Conservation (phyloP, 1,284 basidiomycete species). For the Tranzscheliella williamsii region DNA sequence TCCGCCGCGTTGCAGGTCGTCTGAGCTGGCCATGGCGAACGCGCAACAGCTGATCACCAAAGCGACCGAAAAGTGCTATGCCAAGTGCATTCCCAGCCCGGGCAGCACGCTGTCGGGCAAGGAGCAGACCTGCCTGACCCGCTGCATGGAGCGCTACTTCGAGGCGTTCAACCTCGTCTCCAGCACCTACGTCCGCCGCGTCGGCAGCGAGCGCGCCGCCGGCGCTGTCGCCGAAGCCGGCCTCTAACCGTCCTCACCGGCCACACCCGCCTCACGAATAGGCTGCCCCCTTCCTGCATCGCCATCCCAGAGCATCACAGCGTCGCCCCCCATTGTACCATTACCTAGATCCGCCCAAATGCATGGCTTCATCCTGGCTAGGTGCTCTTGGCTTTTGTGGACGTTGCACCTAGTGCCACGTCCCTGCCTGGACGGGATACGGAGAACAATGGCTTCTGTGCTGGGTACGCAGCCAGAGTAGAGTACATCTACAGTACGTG, state of each 20-base stretch:
- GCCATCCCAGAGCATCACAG: too few species aligned
- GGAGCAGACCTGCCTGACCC: conserved; percentile 54
- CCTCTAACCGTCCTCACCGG: conserved; percentile 4
- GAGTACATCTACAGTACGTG: too few species aligned
- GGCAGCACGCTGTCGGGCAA: conserved; percentile 46
- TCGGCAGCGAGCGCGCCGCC: conserved; percentile 44
- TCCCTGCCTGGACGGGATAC: too few species aligned
- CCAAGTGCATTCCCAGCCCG: conserved; percentile 53
- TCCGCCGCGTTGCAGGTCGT: conserved; percentile 4
- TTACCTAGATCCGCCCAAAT: too few species aligned
- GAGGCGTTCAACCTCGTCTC: conserved; percentile 58
- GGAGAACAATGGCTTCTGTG: too few species aligned
- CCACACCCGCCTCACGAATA: too few species aligned
- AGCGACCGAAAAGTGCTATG: conserved; percentile 58
- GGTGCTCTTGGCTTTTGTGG: too few species aligned
- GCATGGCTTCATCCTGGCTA: too few species aligned
- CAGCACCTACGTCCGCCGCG: conserved; percentile 47
- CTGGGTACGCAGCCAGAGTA: too few species aligned
- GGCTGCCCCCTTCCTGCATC: too few species aligned
- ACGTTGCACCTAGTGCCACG: too few species aligned
- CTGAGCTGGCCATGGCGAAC: conserved; percentile 53
- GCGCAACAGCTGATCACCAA: conserved; percentile 58
- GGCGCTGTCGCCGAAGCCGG: conserved; percentile 35
- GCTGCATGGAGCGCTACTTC: conserved; percentile 59
- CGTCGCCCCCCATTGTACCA: too few species aligned